Percentiles rank a stretch among this genome's conserved stretches.
Conservation (phyloP, 2,329 filamentous ascomycete species). For the Apiospora kogelbergensis region DNA sequence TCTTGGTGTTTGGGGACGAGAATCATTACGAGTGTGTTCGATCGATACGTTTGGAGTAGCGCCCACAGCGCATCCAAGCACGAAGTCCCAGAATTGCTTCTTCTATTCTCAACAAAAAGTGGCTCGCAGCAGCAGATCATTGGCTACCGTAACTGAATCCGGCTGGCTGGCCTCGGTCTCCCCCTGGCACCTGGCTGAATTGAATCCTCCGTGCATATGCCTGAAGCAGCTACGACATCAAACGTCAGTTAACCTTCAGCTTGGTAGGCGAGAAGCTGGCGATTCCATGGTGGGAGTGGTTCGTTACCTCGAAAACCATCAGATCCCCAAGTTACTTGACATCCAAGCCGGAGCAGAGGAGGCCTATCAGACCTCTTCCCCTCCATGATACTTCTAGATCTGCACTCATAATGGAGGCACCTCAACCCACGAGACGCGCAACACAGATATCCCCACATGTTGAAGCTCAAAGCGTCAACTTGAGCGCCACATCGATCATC, state of each 20-base stretch:
- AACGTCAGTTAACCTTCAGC: background rate
- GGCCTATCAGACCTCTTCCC: background rate
- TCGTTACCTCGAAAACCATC: background rate
- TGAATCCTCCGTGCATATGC: background rate
- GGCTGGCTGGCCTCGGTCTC: background rate
- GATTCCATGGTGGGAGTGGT: background rate
- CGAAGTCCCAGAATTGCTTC: conserved; percentile 10
- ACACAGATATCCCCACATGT: background rate
- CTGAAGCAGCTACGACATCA: background rate
- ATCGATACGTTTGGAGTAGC: background rate
- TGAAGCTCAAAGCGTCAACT: background rate
- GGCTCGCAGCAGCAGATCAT: background rate
- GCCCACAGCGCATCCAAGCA: background rate
- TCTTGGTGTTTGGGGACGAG: background rate
- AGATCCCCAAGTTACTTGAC: background rate
- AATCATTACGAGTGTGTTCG: background rate
- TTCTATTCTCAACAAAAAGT: background rate
- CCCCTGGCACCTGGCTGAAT: background rate
- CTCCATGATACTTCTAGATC: background rate
- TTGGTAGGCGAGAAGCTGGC: background rate
- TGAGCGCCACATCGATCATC: conserved; percentile 3
- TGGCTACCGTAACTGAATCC: background rate
- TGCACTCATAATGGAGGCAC: background rate
- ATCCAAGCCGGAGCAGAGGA: background rate
- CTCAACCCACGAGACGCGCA: conserved; percentile 1